Percentiles rank a stretch among this genome's conserved stretches.
phyloP scores from a whole-genome alignment of 1,284 basidiomycete species.

The Marasmius tenuissimus region DNA sequence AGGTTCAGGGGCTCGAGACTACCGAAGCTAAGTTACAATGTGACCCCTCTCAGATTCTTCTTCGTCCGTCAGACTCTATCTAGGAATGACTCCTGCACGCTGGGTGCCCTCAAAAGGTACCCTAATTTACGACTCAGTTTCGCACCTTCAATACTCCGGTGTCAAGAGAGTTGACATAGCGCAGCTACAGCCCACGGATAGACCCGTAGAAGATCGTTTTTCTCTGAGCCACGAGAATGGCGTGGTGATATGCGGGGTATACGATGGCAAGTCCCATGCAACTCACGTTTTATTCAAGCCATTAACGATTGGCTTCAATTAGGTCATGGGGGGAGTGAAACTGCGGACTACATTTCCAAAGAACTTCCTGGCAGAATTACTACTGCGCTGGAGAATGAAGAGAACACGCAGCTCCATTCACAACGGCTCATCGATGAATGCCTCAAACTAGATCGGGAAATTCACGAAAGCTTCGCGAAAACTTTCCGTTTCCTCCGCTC shows the following conservation, averaged over 20 bases:
- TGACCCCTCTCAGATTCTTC: no score
- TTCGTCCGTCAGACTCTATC: no score
- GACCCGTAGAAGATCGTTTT: constrained; percentile 35
- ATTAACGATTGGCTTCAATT: constrained; percentile 3
- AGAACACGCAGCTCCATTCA: constrained; percentile 19
- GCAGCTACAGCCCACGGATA: constrained; percentile 33
- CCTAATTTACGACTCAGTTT: background rate
- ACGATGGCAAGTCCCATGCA: constrained; percentile 27
- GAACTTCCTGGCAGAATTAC: constrained; percentile 22
- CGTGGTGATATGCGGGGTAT: constrained; percentile 26
- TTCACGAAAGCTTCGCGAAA: background rate
- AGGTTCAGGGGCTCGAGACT: no score
- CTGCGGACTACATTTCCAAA: constrained; percentile 30
- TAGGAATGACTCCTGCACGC: background rate
- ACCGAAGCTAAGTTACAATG: no score
- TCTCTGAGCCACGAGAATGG: constrained; percentile 20
- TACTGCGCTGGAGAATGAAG: constrained; percentile 22
- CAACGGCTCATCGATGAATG: constrained; percentile 26
- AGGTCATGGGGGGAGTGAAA: constrained; percentile 34
- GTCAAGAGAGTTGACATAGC: constrained; percentile 20
- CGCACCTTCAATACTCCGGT: background rate
- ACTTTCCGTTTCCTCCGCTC: background rate
- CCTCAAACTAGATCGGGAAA: background rate
- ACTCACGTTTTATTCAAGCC: constrained; percentile 15
- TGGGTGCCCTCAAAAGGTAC: background rate